Evolutionary conservation across 2,329 filamentous ascomycete species (phyloP).

Genomic region (Diplodia mutila): DNA sequence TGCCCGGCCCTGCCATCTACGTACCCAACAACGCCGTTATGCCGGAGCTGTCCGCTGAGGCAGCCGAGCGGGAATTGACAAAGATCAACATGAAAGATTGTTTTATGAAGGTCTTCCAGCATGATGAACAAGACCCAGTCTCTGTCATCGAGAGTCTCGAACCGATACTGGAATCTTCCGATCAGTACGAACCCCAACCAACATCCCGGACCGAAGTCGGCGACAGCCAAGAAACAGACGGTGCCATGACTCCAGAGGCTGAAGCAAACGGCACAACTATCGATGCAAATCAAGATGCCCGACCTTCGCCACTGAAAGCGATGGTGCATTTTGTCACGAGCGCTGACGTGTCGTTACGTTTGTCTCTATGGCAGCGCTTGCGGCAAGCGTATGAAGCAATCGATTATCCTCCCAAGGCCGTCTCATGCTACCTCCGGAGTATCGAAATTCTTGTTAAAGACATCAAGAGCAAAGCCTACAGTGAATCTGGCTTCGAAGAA

Average conservation of each 20-base stretch:
- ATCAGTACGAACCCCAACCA: neutral
- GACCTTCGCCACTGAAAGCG: slow-evolving; percentile 60
- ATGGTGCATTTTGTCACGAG: slow-evolving; percentile 83
- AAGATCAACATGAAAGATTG: slow-evolving; percentile 96
- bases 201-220: slow-evolving; percentile 21
- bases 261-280: slow-evolving; percentile 24
- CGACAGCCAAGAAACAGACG: slow-evolving; percentile 26
- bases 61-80: slow-evolving; percentile 87
- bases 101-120: slow-evolving; percentile 85
- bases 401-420: slow-evolving; percentile 81
- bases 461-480: slow-evolving; percentile 62
- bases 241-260: slow-evolving; percentile 25
- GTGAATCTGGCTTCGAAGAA: slow-evolving; percentile 61
- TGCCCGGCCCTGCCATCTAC: slow-evolving; percentile 57
- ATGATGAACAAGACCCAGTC: slow-evolving; percentile 78
- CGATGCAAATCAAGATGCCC: slow-evolving; percentile 20
- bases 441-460: slow-evolving; percentile 81
- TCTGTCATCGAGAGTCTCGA: slow-evolving; percentile 89
- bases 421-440: slow-evolving; percentile 83
- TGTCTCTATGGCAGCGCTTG: slow-evolving; percentile 91
- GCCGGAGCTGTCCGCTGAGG: slow-evolving; percentile 80
- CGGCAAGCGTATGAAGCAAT: slow-evolving; percentile 86
- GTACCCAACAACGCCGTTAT: slow-evolving; percentile 87
- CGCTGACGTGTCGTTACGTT: slow-evolving; percentile 78
- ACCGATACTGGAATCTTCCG: slow-evolving; percentile 79